A percentile compares a stretch with the other conserved stretches of the same genome.
Evolutionary conservation across 352 stramenopile genomes (phyloP).

Genomic region (Globisporangium emineosum): DNA sequence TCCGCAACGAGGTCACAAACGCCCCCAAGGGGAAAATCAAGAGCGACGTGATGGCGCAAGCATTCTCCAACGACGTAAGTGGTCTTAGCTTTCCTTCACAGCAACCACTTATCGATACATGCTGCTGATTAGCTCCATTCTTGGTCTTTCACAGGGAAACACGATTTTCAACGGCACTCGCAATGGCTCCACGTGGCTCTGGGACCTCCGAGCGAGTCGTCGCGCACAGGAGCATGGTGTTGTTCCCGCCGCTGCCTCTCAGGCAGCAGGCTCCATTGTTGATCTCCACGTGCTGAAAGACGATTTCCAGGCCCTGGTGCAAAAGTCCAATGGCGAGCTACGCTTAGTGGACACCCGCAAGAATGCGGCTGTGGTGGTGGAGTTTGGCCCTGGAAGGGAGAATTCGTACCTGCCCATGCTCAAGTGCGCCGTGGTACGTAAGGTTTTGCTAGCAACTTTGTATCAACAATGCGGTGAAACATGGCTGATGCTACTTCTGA

Average conservation of each 20-base stretch:
- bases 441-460: background rate
- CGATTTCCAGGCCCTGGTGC: slow-evolving; percentile 31
- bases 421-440: slow-evolving; percentile 31
- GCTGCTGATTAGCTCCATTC: too few relatives aligned
- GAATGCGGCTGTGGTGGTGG: slow-evolving; percentile 28
- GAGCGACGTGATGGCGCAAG: slow-evolving; percentile 44
- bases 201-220: slow-evolving; percentile 34
- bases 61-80: slow-evolving; percentile 27
- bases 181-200: slow-evolving; percentile 42
- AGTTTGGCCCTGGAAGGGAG: slow-evolving; percentile 24
- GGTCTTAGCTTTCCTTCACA: background rate
- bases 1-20: slow-evolving; percentile 1
- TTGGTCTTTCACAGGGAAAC: slow-evolving; percentile 34
- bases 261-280: slow-evolving; percentile 20
- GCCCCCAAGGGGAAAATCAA: slow-evolving; percentile 28
- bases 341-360: slow-evolving; percentile 45
- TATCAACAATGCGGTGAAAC: background rate
- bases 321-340: slow-evolving; percentile 46
- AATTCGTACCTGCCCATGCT: slow-evolving; percentile 31
- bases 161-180: slow-evolving; percentile 52
- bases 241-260: slow-evolving; percentile 21
- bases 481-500: background rate
- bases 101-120: background rate
- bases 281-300: slow-evolving; percentile 44
- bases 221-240: slow-evolving; percentile 17